phyloP scores from a whole-genome alignment of 352 stramenopile genomes.

The Lagenidium sp. region DNA sequence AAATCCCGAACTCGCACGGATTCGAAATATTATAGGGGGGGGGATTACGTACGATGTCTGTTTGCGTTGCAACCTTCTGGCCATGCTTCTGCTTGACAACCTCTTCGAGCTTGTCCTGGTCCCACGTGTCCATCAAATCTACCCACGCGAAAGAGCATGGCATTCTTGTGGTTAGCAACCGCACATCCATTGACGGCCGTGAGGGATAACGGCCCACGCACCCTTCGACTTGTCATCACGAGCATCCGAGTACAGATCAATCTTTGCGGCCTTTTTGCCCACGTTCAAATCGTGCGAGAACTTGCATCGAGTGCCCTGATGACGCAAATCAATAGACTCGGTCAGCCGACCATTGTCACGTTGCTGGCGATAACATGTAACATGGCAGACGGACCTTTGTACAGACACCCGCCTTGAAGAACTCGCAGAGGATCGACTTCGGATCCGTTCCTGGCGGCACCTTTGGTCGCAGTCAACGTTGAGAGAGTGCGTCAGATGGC shows the following conservation, averaged over 20 bases:
- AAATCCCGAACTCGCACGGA: background rate
- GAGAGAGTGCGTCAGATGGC: too few relatives aligned
- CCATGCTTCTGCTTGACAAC: slow-evolving; percentile 82
- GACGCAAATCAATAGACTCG: background rate
- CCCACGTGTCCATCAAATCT: slow-evolving; percentile 84
- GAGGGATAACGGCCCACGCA: too few relatives aligned
- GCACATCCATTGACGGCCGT: too few relatives aligned
- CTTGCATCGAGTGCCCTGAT: slow-evolving; percentile 78
- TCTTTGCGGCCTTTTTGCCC: slow-evolving; percentile 82
- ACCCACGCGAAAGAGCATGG: too few relatives aligned
- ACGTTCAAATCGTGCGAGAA: slow-evolving; percentile 87
- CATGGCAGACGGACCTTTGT: slow-evolving; percentile 72
- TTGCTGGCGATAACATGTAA: too few relatives aligned
- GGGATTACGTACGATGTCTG: slow-evolving; percentile 59
- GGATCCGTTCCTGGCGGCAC: slow-evolving; percentile 81
- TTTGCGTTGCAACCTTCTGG: slow-evolving; percentile 71
- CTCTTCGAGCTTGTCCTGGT: slow-evolving; percentile 83
- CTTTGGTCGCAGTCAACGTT: slow-evolving; percentile 18
- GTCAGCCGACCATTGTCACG: too few relatives aligned
- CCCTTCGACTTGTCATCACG: slow-evolving; percentile 58
- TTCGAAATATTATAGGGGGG: background rate
- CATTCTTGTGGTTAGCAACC: too few relatives aligned
- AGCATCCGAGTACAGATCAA: slow-evolving; percentile 83
- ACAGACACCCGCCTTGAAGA: slow-evolving; percentile 85
- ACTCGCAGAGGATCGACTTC: slow-evolving; percentile 84